Conservation (phyloP, 2,329 filamentous ascomycete genomes). For the Hymenotorrendiella dingleyae region DNA sequence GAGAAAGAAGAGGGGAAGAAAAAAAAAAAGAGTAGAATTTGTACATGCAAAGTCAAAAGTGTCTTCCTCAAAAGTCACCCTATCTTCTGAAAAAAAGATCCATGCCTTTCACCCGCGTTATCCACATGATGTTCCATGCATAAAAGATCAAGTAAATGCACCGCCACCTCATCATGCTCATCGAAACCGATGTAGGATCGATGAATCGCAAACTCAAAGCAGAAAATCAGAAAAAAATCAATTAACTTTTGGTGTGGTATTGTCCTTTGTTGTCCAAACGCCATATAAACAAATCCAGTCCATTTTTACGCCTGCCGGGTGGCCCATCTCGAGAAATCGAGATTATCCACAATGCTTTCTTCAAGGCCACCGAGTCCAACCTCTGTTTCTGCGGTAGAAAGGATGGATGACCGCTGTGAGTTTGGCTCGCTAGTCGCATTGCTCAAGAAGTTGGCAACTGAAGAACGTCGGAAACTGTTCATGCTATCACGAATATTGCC, state of each 20-base stretch:
- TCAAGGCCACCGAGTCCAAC: slow-evolving; percentile 25
- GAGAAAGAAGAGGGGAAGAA: too few species aligned
- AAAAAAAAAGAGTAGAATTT: too few species aligned
- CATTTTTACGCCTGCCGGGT: slow-evolving; percentile 23
- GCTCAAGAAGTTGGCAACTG: slow-evolving; percentile 59
- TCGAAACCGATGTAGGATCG: too few species aligned
- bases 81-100: too few species aligned
- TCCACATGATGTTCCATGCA: too few species aligned
- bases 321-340: slow-evolving; percentile 33
- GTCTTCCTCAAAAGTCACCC: too few species aligned
- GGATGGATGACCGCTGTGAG: slow-evolving; percentile 53
- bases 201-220: too few species aligned
- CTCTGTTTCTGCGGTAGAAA: slow-evolving; percentile 52
- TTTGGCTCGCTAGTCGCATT: slow-evolving; percentile 45
- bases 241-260: slow-evolving; percentile 1
- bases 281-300: neutral
- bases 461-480: slow-evolving; percentile 54
- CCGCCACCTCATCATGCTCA: too few species aligned
- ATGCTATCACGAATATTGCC: slow-evolving; percentile 54
- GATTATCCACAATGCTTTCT: slow-evolving; percentile 27
- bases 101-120: too few species aligned
- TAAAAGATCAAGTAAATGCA: too few species aligned
- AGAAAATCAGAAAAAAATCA: too few species aligned
- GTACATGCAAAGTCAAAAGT: too few species aligned
- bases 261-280: neutral